Evolutionary conservation across 306 rosid genomes (phyloP), one percentile per base, ranked within the genome.

Genomic region (Castanea crenata): DNA sequence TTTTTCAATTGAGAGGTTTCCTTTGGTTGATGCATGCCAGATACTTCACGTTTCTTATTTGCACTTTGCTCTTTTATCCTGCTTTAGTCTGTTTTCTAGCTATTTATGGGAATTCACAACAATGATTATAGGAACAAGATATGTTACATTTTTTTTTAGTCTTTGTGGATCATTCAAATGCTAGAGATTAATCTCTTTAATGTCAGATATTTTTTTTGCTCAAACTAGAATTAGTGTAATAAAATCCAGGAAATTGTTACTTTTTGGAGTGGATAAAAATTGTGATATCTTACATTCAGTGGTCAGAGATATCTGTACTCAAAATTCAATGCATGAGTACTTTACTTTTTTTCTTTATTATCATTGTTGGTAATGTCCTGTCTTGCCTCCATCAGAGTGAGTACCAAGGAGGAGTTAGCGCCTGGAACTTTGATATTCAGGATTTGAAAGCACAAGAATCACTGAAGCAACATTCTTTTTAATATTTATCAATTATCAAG

Each of bases 291-390:
- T 67, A 69, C 74, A 80, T 44, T 73, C 55, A 19, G 65, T 57
- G 61, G 23, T 70, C 69, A 54, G 79, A 76, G 78, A 55, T 49
- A 64, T 75, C 79, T 82, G 82, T 78, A 46, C 27, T 55, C 23
- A 29, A 38, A 18, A 15, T 41, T 34, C 38, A 34, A 34, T 34
- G 41, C 41, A 35, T 35, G 41, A 21, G 38, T 67, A 32, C 49
- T 7, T 38, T 0, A 6, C 10, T 7, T 38, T 8, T 41, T 38
- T 34, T 38, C 2, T 7, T 8, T 38, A 0, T 7, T 41, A 8
- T 41, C 46, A 8, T 41, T 41, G 46, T 8, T 41, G 46, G 46
- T 41, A 8, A 8, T 41, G 46, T 41, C 15, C 74, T 62, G 46
- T 8, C 46, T 41, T 41, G 46, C 46, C 46, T 41, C 46, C 46